Conservation (phyloP, 805 yeast genomes). For the Kluyveromyces starmeri region DNA sequence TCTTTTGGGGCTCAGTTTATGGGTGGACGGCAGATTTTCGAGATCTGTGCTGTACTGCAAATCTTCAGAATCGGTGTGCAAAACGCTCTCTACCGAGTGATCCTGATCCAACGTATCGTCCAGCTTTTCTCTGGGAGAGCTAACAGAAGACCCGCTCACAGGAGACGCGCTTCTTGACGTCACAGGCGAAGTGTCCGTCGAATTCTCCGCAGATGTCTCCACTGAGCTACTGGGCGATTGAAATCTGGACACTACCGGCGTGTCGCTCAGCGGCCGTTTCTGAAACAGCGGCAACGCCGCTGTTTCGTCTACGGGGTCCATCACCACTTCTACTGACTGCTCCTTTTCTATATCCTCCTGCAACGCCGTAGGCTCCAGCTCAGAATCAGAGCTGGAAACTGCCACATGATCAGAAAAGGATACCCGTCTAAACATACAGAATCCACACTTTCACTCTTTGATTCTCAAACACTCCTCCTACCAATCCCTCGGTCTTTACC, state of each 20-base stretch:
- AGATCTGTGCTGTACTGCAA: background rate
- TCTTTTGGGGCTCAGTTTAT: conserved; percentile 32
- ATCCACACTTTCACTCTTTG: too few species aligned
- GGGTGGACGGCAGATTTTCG: conserved; percentile 10
- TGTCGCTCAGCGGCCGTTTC: conserved; percentile 65
- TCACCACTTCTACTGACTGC: conserved; percentile 14
- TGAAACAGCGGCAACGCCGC: conserved; percentile 45
- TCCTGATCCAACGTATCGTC: background rate
- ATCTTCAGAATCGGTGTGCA: background rate
- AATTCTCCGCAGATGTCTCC: conserved; percentile 24
- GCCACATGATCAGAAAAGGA: conserved; percentile 14
- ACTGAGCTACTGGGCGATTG: conserved; percentile 42
- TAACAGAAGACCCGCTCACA: background rate
- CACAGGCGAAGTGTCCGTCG: conserved; percentile 21
- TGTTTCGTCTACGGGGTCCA: conserved; percentile 6
- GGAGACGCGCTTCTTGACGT: conserved; percentile 1
- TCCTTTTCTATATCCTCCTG: conserved; percentile 4
- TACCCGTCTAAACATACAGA: conserved; percentile 15
- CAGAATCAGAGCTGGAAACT: conserved; percentile 17
- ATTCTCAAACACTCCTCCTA: too few species aligned
- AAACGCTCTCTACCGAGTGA: background rate
- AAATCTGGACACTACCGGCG: conserved; percentile 54
- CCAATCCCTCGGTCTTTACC: too few species aligned
- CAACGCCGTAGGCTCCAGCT: conserved; percentile 15
- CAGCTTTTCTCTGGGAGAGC: too few species aligned